Base-by-base conservation (phyloP, 2,329 filamentous ascomycete species). In the Septoria linicola region DNA sequence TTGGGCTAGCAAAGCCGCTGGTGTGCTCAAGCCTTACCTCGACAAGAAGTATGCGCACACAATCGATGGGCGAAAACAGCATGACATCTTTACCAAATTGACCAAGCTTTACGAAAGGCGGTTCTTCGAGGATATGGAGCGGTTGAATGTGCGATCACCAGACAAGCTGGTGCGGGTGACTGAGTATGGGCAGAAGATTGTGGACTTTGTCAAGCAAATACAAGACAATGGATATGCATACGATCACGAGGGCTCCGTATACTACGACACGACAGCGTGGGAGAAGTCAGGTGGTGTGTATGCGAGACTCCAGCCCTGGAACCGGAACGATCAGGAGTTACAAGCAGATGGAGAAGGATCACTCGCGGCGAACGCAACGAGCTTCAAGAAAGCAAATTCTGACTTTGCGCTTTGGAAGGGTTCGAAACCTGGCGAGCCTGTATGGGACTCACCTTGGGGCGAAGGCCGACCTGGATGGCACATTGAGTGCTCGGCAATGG, bases 401-500 rank as follows among this genome's bases (percentile, higher is more conserved):
- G 91, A 97, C 65, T 97, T 97, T 71, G 91, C 90, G 0, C 75
- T 97, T 1, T 96, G 90, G 91, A 97, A 97, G 70, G 84, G 85
- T 47, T 91, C 87, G 1, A 96, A 95, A 72, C 82, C 88, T 11
- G 92, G 92, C 36, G 92, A 97, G 76, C 92, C 92, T 0, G 87
- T 82, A 59, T 97, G 92, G 92, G 78, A 83, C 4, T 93, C 87
- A 61, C 83, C 84, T 3, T 97, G 92, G 91, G 90, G 92, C 3
- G 78, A 84, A 49, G 91, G 91, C 3, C 79, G 92, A 37, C 92
- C 92, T 1, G 92, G 92, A 14, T 97, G 92, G 92, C 92, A 96
- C 66, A 96, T 96, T 64, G 91, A 96, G 73, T 96, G 92, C 82
- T 91, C 87, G 1, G 90, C 90, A 13, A 96, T 97, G 92, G 90